Evolutionary conservation across 2,329 filamentous ascomycete genomes (phyloP).

Genomic region (Drechslera avenae): DNA sequence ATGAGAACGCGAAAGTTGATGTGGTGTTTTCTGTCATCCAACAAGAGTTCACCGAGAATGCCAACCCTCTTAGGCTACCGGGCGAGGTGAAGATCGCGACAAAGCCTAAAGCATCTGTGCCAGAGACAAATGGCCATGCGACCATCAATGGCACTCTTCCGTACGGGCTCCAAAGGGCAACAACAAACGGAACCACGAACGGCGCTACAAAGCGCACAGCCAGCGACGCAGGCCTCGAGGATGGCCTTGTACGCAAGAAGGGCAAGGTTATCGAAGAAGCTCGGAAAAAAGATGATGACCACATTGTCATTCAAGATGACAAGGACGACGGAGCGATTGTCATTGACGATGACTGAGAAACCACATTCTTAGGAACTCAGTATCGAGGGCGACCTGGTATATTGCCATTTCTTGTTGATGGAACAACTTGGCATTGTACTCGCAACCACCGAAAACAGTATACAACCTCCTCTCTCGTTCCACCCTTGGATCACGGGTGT

Average conservation of each 20-base stretch:
- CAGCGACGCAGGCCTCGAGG: constrained; percentile 49
- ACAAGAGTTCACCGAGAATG: constrained; percentile 51
- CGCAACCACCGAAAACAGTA: not conserved
- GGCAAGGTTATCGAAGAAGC: constrained; percentile 47
- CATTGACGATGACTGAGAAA: constrained; percentile 40
- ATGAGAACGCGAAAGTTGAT: constrained; percentile 78
- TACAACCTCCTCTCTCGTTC: not conserved
- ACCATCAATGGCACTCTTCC: constrained; percentile 18
- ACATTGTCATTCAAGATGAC: constrained; percentile 44
- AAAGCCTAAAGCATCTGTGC: constrained; percentile 49
- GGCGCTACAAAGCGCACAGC: constrained; percentile 50
- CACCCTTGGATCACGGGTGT: not conserved
- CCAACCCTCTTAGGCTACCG: constrained; percentile 61
- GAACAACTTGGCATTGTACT: not conserved
- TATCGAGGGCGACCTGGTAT: not conserved
- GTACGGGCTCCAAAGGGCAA: not conserved
- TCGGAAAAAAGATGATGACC: constrained; percentile 35
- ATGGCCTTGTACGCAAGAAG: constrained; percentile 45
- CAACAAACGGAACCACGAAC: constrained; percentile 34
- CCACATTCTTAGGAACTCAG: not conserved
- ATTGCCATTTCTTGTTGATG: not conserved
- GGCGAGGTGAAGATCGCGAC: constrained; percentile 54
- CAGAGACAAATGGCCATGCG: constrained; percentile 38
- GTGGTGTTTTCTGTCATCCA: constrained; percentile 73
- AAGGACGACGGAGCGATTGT: constrained; percentile 44